Conservation (phyloP, 805 yeast species). For the Naumovozyma baii region DNA sequence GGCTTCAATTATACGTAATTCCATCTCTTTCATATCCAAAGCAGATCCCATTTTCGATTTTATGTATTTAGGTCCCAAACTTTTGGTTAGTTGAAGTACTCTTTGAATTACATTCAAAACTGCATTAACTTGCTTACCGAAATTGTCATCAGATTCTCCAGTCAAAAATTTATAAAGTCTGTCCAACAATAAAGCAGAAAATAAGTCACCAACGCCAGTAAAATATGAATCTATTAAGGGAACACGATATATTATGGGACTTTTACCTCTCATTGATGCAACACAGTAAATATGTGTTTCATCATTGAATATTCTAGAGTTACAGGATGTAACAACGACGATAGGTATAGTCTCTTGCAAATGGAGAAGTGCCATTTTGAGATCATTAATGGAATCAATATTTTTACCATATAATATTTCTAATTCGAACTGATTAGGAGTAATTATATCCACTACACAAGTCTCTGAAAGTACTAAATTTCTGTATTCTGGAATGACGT, state of each 20-base stretch:
- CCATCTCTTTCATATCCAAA: slow-evolving; percentile 58
- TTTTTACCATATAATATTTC: slow-evolving; percentile 54
- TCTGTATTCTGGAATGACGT: slow-evolving; percentile 51
- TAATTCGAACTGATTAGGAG: slow-evolving; percentile 87
- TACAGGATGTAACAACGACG: slow-evolving; percentile 22
- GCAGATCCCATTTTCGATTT: slow-evolving; percentile 45
- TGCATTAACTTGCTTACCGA: slow-evolving; percentile 22
- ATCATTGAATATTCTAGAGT: slow-evolving; percentile 18
- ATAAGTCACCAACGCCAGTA: slow-evolving; percentile 91
- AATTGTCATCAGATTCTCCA: slow-evolving; percentile 1
- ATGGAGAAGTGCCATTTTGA: slow-evolving; percentile 37
- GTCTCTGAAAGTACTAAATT: slow-evolving; percentile 30
- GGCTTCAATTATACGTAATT: slow-evolving; percentile 57
- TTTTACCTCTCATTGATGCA: slow-evolving; percentile 31
- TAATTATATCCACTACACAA: slow-evolving; percentile 56
- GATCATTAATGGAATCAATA: slow-evolving; percentile 32
- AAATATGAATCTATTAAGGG: slow-evolving; percentile 70
- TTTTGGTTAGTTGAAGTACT: slow-evolving; percentile 20
- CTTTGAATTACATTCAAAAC: slow-evolving; percentile 28
- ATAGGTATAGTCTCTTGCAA: slow-evolving; percentile 35
- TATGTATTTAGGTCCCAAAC: slow-evolving; percentile 13
- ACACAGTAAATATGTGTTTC: slow-evolving; percentile 34
- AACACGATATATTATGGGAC: slow-evolving; percentile 32
- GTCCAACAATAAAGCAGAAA: slow-evolving; percentile 69
- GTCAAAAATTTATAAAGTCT: slow-evolving; percentile 35